Percentiles rank a stretch among this genome's conserved stretches.
phyloP scores from a whole-genome alignment of 441 rosid species.

The Aleurites moluccanus region DNA sequence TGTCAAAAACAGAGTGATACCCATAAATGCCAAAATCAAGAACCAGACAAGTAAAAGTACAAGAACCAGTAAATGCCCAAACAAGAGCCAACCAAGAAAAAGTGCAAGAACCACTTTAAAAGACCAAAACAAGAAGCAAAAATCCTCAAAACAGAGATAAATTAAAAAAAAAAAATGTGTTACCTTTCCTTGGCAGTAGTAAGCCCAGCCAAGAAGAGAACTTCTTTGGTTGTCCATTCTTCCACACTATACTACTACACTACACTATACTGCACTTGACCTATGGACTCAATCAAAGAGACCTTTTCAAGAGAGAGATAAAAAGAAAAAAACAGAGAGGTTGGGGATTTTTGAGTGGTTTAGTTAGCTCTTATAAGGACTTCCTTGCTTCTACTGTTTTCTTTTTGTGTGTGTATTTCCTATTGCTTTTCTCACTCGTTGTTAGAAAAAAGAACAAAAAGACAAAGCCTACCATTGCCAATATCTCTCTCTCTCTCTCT shows the following conservation, averaged over 20 bases:
- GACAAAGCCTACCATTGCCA: slow-evolving; percentile 35
- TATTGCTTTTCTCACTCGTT: slow-evolving; percentile 19
- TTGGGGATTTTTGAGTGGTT: slow-evolving; percentile 25
- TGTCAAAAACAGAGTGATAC: slow-evolving; percentile 13
- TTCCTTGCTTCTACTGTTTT: slow-evolving; percentile 24
- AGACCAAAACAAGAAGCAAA: neutral
- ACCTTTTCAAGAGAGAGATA: neutral
- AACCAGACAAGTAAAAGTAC: neutral
- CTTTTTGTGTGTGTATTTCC: neutral
- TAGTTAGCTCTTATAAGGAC: slow-evolving; percentile 34
- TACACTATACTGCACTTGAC: slow-evolving; percentile 1
- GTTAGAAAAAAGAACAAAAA: slow-evolving; percentile 40
- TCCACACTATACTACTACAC: neutral
- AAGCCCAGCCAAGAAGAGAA: slow-evolving; percentile 53
- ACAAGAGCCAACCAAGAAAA: slow-evolving; percentile 1
- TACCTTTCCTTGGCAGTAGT: slow-evolving; percentile 81
- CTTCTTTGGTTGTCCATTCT: slow-evolving; percentile 60
- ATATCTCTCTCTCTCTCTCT: neutral
- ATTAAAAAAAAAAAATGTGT: slow-evolving; percentile 2
- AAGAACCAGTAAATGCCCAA: slow-evolving; percentile 9
- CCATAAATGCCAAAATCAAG: neutral
- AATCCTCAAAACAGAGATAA: neutral
- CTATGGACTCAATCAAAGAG: slow-evolving; percentile 4
- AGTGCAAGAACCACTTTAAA: neutral
- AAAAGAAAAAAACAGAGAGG: slow-evolving; percentile 3